phyloP scores from a whole-genome alignment of 176 grass and related monocot species.

The Triticum aestivum region DNA sequence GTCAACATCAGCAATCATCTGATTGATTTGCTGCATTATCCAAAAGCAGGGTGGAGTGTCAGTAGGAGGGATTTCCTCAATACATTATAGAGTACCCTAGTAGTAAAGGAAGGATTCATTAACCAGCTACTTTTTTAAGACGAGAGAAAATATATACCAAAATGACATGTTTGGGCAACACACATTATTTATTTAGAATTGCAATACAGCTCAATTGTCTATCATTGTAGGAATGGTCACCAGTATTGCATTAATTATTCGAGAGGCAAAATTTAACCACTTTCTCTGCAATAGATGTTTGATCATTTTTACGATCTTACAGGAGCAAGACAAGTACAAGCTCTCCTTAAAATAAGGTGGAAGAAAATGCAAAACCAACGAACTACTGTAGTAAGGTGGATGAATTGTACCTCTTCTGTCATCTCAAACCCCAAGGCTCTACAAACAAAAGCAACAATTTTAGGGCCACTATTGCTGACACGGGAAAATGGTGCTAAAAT shows the following conservation, averaged over 20 bases:
- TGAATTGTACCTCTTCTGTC: conserved; percentile 71
- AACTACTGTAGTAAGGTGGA: background rate
- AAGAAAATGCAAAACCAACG: background rate
- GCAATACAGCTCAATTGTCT: background rate
- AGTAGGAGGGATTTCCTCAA: background rate
- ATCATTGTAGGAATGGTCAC: background rate
- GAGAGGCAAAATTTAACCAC: background rate
- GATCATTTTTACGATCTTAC: background rate
- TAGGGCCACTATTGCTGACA: conserved; percentile 4
- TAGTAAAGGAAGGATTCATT: conserved; percentile 1
- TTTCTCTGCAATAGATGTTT: background rate
- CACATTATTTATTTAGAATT: background rate
- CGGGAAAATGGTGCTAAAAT: background rate
- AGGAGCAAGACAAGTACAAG: conserved; percentile 1
- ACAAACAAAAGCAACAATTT: conserved; percentile 27
- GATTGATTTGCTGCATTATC: conserved; percentile 83
- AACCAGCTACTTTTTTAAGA: background rate
- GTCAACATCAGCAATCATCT: conserved; percentile 97
- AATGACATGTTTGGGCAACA: background rate
- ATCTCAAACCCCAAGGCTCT: conserved; percentile 98
- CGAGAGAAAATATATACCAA: background rate
- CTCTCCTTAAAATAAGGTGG: background rate
- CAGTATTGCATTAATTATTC: background rate
- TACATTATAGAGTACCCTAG: background rate
- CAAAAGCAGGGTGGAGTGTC: background rate